These are phyloP conservation scores for Fusarium sp. DNA, from an alignment of 2,329 filamentous ascomycete genomes.

Conservation along the genomic window DNA sequence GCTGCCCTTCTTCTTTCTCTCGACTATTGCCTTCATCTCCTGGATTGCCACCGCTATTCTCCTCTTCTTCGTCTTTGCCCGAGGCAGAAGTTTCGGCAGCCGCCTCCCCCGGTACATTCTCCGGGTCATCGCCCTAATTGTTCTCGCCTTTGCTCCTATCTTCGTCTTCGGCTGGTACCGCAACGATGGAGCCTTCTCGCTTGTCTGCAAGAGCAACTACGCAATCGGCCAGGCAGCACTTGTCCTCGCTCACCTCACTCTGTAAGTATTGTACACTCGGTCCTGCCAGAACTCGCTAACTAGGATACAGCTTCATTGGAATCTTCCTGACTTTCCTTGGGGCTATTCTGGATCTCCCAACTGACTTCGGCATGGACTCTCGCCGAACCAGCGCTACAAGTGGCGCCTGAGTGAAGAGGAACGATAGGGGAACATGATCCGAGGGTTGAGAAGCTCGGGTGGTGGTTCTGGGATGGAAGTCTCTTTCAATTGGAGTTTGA, in stretches of 20 bases:
- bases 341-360: conserved; percentile 30
- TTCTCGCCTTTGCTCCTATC: conserved; percentile 30
- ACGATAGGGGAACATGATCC: neutral
- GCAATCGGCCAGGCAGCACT: conserved; percentile 11
- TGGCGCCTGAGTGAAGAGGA: neutral
- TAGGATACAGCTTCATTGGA: conserved; percentile 31
- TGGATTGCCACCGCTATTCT: conserved; percentile 23
- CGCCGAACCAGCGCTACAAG: conserved; percentile 2
- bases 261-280: conserved; percentile 36
- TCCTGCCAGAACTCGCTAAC: conserved; percentile 16
- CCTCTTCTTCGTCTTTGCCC: conserved; percentile 19
- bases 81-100: neutral
- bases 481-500: neutral
- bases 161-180: conserved; percentile 20
- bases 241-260: conserved; percentile 32
- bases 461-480: neutral
- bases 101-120: conserved; percentile 40
- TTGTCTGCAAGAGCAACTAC: neutral
- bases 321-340: conserved; percentile 32
- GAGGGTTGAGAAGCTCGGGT: neutral
- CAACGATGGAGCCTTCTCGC: neutral
- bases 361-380: neutral
- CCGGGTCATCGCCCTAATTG: conserved; percentile 36
- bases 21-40: conserved; percentile 24
- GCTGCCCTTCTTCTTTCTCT: conserved; percentile 35